phyloP scores from a whole-genome alignment of 495 filamentous ascomycete genomes.

The Tuber indicum region DNA sequence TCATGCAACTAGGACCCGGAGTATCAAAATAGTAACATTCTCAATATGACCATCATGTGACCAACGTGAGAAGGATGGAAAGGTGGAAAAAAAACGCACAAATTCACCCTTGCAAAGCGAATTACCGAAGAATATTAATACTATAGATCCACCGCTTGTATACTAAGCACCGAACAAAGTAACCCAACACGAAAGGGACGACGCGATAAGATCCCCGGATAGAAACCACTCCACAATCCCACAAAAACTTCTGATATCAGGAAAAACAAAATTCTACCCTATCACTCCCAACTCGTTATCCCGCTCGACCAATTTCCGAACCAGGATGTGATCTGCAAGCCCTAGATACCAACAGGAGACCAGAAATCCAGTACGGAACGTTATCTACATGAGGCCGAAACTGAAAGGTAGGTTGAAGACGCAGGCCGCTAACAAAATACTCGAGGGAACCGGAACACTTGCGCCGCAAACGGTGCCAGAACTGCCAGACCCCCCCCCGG shows the following conservation, averaged over 20 bases:
- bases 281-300: too few species aligned
- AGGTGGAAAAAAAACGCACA: neutral
- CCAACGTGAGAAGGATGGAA: neutral
- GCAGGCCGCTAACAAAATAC: neutral
- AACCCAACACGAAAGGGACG: neutral
- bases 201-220: neutral
- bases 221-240: neutral
- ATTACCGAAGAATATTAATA: neutral
- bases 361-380: too few species aligned
- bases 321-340: too few species aligned
- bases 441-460: neutral
- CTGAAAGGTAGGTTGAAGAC: neutral
- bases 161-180: neutral
- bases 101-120: neutral
- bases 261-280: neutral
- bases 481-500: too few species aligned
- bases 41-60: too few species aligned
- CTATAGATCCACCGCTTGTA: neutral
- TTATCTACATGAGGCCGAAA: too few species aligned
- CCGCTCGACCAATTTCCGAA: too few species aligned
- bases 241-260: neutral
- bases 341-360: too few species aligned
- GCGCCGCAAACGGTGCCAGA: neutral
- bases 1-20: neutral
- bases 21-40: neutral